A percentile compares a stretch with the other conserved stretches of the same genome.
These are phyloP conservation scores for Lactarius hatsudake DNA, from an alignment of 768 basidiomycete genomes.

Conservation along the genomic window DNA sequence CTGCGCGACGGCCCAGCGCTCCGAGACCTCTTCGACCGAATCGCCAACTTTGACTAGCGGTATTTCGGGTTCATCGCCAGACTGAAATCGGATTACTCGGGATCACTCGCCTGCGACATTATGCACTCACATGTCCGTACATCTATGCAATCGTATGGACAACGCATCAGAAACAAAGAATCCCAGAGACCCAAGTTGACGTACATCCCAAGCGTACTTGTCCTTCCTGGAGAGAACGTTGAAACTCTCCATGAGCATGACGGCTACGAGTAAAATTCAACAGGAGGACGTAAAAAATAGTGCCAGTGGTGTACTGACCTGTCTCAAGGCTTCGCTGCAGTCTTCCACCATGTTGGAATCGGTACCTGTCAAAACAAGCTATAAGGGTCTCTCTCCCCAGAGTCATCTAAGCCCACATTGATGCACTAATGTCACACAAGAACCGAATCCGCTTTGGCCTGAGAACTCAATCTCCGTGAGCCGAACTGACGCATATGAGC, in stretches of 20 bases:
- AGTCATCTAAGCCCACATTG: constrained; percentile 46
- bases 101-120: background rate
- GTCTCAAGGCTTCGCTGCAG: constrained; percentile 63
- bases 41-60: constrained; percentile 48
- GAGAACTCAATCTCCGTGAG: background rate
- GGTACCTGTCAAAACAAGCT: constrained; percentile 45
- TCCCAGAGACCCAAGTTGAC: constrained; percentile 30
- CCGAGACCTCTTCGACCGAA: constrained; percentile 50
- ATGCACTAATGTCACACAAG: constrained; percentile 66
- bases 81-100: constrained; percentile 37
- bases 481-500: background rate
- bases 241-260: constrained; percentile 74
- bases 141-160: constrained; percentile 40
- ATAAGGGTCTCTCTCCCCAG: background rate
- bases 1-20: constrained; percentile 64
- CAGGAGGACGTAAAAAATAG: no score
- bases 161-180: constrained; percentile 2
- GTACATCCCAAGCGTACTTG: constrained; percentile 75
- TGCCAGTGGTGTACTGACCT: constrained; percentile 37
- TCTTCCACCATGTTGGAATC: constrained; percentile 70
- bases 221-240: constrained; percentile 60
- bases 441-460: constrained; percentile 69
- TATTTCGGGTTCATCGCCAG: constrained; percentile 61
- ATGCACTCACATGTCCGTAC: constrained; percentile 54
- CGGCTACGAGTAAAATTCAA: constrained; percentile 39